Conservation (phyloP, 2,329 filamentous ascomycete species). For the Cytospora chrysosperma region DNA sequence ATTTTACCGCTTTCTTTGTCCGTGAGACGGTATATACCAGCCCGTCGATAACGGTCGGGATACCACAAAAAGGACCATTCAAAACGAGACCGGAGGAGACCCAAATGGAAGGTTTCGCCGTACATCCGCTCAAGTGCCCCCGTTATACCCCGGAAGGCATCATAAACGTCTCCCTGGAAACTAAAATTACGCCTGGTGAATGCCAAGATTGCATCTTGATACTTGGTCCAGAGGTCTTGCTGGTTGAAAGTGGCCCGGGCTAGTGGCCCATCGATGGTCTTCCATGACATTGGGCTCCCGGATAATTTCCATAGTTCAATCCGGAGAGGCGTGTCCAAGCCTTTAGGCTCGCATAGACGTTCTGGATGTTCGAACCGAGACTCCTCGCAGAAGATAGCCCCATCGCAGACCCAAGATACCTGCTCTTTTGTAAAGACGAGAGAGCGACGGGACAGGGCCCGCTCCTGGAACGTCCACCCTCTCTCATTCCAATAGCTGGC, state of each 20-base stretch:
- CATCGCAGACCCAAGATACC: constrained; percentile 12
- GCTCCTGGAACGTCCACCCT: constrained; percentile 16
- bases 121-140: not conserved
- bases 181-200: constrained; percentile 2
- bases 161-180: not conserved
- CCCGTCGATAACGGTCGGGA: too few species aligned
- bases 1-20: not conserved
- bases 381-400: constrained; percentile 4
- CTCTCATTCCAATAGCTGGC: constrained; percentile 4
- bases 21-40: not conserved
- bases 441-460: constrained; percentile 1
- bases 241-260: not conserved
- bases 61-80: not conserved
- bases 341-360: not conserved
- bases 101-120: constrained; percentile 6
- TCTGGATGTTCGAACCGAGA: not conserved
- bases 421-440: constrained; percentile 3
- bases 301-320: not conserved
- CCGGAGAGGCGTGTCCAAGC: not conserved
- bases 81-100: constrained; percentile 4
- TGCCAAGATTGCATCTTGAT: not conserved
- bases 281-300: not conserved
- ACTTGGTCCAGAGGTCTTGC: not conserved
- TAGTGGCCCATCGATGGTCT: constrained; percentile 1
- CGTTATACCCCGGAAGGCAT: constrained; percentile 3